A percentile compares a stretch with the other conserved stretches of the same genome.
Conservation (phyloP, 345 rosid species). For the Ceriops tagal region DNA sequence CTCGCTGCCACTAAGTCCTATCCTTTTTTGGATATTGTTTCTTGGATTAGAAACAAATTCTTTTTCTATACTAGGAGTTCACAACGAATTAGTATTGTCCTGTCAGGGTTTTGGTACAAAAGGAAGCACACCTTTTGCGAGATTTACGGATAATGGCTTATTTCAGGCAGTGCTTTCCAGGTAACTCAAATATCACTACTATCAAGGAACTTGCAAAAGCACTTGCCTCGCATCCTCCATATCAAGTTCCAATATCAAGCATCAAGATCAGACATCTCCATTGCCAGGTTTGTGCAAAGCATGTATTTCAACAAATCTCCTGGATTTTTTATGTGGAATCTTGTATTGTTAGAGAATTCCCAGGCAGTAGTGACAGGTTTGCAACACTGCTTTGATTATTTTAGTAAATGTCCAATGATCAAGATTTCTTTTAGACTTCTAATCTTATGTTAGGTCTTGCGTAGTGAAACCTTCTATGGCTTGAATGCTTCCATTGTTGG, state of each 20-base stretch:
- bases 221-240: conserved; percentile 79
- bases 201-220: conserved; percentile 84
- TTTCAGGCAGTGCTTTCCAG: conserved; percentile 77
- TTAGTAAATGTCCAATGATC: neutral
- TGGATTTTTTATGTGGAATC: neutral
- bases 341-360: neutral
- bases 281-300: conserved; percentile 53
- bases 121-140: conserved; percentile 69
- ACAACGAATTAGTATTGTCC: conserved; percentile 5
- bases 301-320: neutral
- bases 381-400: neutral
- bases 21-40: neutral
- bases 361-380: conserved; percentile 8
- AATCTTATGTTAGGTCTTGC: conserved; percentile 51
- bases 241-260: conserved; percentile 72
- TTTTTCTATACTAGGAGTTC: neutral
- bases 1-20: neutral
- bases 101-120: conserved; percentile 53
- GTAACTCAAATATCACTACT: conserved; percentile 50
- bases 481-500: conserved; percentile 88
- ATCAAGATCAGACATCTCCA: conserved; percentile 79
- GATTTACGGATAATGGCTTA: conserved; percentile 75
- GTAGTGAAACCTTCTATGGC: conserved; percentile 63
- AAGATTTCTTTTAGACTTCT: conserved; percentile 14
- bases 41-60: neutral